Base-by-base conservation (phyloP, 768 basidiomycete genomes). In the Gloeopeniophorella convolvens region DNA sequence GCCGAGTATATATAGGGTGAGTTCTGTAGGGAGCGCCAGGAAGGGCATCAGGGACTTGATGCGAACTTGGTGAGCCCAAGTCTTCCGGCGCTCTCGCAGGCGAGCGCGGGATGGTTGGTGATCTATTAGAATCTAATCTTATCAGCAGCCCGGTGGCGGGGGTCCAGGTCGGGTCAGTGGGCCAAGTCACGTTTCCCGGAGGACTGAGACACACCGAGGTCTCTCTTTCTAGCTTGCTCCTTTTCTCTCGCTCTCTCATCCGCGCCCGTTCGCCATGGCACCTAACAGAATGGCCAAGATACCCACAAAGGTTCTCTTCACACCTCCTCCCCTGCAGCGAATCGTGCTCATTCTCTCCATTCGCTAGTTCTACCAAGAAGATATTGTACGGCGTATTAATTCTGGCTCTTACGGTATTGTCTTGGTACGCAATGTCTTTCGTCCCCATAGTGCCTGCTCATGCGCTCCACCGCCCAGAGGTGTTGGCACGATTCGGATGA, bases 401-500 rank as follows among this genome's bases (percentile, higher is more conserved):
- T 40, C 70, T 27, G 70, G 62, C 65, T 43, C 63, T 70, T 23
- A 69, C 58, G 87, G 79, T 24, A 72, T 87, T 55, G 82, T 91
- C 42, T 65, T 89, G 67, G 89, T 88, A 63, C 52, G 72, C 59
- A 42, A 18, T 34, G 21, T 18, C 26, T 50, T 20, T 56, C 50
- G 31, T 27, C 35, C 24, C 41, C 41, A 13, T 31, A 30, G 24
- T 27, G 31, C 13, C 15, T 18, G 40, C 26, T 33, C 7, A 18
- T 36, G 15, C 15, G 42, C 8, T 32, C 16, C 40, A 48, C 42
- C 41, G 43, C 44, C 8, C 62, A 93, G 90, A 79, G 88, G 67
- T 89, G 84, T 60, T 93, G 90, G 91, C 84, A 89, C 55, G 89
- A 92, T 63, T 80, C 82, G 9, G 89, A 93, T 56, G 88, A 89